Conservation (phyloP, 768 basidiomycete species). For the Chalciporus chontae region DNA sequence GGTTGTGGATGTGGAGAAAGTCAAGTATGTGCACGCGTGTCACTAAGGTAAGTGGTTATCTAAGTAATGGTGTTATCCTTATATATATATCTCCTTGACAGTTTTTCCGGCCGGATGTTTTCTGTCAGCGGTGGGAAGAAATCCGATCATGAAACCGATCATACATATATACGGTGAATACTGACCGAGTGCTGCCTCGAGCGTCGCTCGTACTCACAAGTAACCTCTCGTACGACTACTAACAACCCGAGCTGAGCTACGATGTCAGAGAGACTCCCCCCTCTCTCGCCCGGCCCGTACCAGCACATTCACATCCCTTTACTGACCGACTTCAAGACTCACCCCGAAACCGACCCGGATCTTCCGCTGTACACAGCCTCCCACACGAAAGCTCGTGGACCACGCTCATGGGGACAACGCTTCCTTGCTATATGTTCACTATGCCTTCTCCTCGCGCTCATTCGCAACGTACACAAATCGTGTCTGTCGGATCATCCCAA, state of each 20-base stretch:
- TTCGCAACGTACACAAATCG: not conserved
- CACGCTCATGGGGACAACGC: conserved; percentile 11
- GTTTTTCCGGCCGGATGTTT: no score
- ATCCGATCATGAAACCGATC: no score
- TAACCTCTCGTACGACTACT: no score
- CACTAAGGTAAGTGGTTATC: not conserved
- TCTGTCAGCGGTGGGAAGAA: no score
- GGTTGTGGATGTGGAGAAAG: not conserved
- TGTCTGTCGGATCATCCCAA: not conserved
- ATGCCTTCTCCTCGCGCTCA: conserved; percentile 12
- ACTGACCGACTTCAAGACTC: not conserved
- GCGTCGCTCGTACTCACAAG: no score
- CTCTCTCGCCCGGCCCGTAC: not conserved
- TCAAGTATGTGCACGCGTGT: no score
- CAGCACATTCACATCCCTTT: not conserved
- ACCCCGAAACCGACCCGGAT: not conserved
- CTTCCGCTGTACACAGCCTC: conserved; percentile 21
- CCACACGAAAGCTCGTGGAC: not conserved
- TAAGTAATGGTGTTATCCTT: not conserved
- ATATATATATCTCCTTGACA: no score
- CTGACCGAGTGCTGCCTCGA: no score
- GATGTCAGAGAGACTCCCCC: no score
- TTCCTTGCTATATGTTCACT: conserved; percentile 10
- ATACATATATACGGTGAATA: no score
- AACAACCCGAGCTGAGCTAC: no score